These are phyloP conservation scores for Pachysandra terminalis DNA, from an alignment of 164 flowering plant genomes.

Conservation along the genomic window DNA sequence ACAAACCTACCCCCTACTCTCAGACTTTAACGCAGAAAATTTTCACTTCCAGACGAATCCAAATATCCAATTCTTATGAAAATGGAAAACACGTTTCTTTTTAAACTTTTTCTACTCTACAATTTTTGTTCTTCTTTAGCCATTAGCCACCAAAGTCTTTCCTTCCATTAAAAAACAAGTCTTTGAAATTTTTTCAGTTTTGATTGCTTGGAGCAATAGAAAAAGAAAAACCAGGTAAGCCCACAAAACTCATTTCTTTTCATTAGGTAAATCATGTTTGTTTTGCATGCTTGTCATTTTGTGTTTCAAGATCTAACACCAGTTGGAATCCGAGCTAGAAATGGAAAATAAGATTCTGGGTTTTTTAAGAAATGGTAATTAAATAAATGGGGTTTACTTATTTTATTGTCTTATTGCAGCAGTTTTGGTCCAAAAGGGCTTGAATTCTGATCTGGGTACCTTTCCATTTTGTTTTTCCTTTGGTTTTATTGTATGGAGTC, in stretches of 20 bases:
- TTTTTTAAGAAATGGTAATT: conserved; percentile 25
- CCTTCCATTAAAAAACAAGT: conserved; percentile 18
- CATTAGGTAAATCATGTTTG: conserved; percentile 11
- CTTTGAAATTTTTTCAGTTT: too few species aligned
- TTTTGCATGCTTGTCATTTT: conserved; percentile 3
- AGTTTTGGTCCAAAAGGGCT: conserved; percentile 19
- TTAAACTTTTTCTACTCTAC: not conserved
- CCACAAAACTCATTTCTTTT: conserved; percentile 26
- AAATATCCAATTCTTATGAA: not conserved
- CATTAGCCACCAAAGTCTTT: conserved; percentile 6
- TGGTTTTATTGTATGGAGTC: conserved; percentile 12
- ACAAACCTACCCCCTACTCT: conserved; percentile 19
- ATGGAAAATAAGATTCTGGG: conserved; percentile 21
- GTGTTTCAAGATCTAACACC: conserved; percentile 18
- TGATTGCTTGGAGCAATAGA: conserved; percentile 19
- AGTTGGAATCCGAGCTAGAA: conserved; percentile 25
- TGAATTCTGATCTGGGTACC: conserved; percentile 15
- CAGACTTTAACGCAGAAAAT: not conserved
- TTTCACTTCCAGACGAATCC: conserved; percentile 14
- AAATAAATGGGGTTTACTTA: conserved; percentile 16
- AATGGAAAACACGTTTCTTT: not conserved
- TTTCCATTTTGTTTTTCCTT: not conserved
- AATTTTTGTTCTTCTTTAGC: not conserved
- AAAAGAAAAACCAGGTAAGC: conserved; percentile 10
- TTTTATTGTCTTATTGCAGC: conserved; percentile 16